Evolutionary conservation across 2,329 filamentous ascomycete genomes (phyloP), one percentile per base, ranked within the genome.

Genomic region (Monilinia aucupariae): DNA sequence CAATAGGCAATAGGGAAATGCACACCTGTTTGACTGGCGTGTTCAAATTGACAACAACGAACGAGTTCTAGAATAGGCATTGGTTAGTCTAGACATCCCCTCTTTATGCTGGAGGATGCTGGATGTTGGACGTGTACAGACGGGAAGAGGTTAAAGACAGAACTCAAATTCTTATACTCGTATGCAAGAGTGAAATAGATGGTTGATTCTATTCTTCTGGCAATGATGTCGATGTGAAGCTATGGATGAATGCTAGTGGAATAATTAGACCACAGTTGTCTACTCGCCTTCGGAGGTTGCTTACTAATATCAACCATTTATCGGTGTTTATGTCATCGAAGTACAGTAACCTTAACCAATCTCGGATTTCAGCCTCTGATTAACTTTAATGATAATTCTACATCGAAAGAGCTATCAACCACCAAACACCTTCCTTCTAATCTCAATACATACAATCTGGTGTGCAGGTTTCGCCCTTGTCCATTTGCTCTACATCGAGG

Each of bases 401-500:
- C 54, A 47, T 13, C 27, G 10, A 25, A 53, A 61, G 58, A 61
- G 58, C 58, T 61, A 61, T 61, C 58, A 53, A 61, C 58, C 34
- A 61, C 58, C 20, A 22, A 39, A 32, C 37, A 22, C 45, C 34
- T n/a, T 34, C 48, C 52, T 43, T n/a, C 51, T 39, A 62, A 52
- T 39, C 43, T 27, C 37, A 45, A 58, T 32, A 47, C 22, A 37
- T 45, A n/a, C 20, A 49, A 37, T 20, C 63, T 68, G 69, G 68
- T 66, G 70, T 72, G 68, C 69, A 71, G 70, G 68, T 69, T 67
- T 70, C 68, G 67, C 69, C 70, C 67, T 67, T 70, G 34, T 67
- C 64, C 66, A 54, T 68, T 67, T 67, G 66, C 62, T 66, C 67
- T 64, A 54, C 64, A 64, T 47, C 34, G 54, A 56, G 30, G 41